Conservation (phyloP, 164 flowering plant species). For the Dillenia turbinata region DNA sequence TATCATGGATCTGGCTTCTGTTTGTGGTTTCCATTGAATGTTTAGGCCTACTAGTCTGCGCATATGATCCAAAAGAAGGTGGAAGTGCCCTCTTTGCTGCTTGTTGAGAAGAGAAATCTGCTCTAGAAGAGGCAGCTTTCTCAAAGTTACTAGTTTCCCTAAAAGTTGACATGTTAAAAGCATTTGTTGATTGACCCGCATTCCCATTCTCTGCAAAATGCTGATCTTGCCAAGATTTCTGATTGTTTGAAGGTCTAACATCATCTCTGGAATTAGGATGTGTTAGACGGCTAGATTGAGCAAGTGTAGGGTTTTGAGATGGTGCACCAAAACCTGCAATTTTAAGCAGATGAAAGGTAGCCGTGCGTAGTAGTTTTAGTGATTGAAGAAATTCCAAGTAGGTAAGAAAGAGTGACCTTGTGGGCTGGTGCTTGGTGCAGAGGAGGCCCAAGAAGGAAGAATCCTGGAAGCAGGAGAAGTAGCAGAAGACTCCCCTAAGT, state of each 20-base stretch:
- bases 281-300: constrained; percentile 7
- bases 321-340: constrained; percentile 35
- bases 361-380: neutral
- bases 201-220: constrained; percentile 17
- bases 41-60: constrained; percentile 15
- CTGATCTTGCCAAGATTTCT: constrained; percentile 6
- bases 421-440: constrained; percentile 20
- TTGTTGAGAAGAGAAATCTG: constrained; percentile 31
- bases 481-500: constrained; percentile 17
- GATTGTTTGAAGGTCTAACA: constrained; percentile 13
- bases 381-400: neutral
- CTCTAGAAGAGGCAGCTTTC: constrained; percentile 17
- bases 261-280: constrained; percentile 13
- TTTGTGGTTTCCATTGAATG: constrained; percentile 26
- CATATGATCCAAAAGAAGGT: constrained; percentile 30
- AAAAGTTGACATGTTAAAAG: constrained; percentile 2
- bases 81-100: constrained; percentile 51
- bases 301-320: constrained; percentile 20
- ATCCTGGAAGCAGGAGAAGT: constrained; percentile 24
- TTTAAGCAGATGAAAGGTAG: neutral
- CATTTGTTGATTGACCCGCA: constrained; percentile 9
- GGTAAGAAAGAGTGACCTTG: constrained; percentile 4
- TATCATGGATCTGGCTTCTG: constrained; percentile 25
- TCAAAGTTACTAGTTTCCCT: constrained; percentile 13
- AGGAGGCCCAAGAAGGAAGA: constrained; percentile 46